Evolutionary conservation across 371 early-diverging fungal genomes (phyloP).

Genomic region (Mortierella sp.): DNA sequence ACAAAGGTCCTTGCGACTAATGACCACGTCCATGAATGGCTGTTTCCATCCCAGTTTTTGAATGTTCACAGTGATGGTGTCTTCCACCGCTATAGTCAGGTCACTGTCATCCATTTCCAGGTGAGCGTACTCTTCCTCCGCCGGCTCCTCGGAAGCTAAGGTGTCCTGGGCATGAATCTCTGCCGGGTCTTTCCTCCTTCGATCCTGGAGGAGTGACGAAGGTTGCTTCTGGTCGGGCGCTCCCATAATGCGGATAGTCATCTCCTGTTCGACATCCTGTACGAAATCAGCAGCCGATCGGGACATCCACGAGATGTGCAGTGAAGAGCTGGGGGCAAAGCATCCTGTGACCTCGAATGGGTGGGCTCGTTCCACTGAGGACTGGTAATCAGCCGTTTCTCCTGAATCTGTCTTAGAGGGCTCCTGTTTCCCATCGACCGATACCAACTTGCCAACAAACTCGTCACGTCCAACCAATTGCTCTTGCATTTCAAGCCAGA

Average conservation of each 20-base stretch:
- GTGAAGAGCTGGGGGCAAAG: conserved; percentile 44
- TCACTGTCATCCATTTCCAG: conserved; percentile 45
- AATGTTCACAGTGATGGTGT: conserved; percentile 15
- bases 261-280: conserved; percentile 41
- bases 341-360: conserved; percentile 37
- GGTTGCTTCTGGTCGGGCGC: conserved; percentile 42
- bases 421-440: conserved; percentile 6
- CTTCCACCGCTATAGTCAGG: conserved; percentile 28
- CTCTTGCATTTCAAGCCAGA: conserved; percentile 54
- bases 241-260: conserved; percentile 32
- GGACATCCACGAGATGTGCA: conserved; percentile 49
- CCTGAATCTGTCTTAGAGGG: neutral
- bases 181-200: conserved; percentile 46
- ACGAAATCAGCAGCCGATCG: conserved; percentile 25
- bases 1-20: conserved; percentile 17
- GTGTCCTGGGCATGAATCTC: conserved; percentile 34
- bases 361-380: neutral
- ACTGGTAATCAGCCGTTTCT: neutral
- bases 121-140: conserved; percentile 29
- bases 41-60: conserved; percentile 52
- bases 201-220: conserved; percentile 32
- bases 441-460: conserved; percentile 30
- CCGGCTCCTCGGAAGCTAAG: conserved; percentile 16
- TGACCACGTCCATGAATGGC: conserved; percentile 37
- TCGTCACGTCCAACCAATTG: conserved; percentile 28